Percentiles rank a stretch among this genome's conserved stretches.
phyloP scores from a whole-genome alignment of 306 rosid species.

The Cicer arietinum region DNA sequence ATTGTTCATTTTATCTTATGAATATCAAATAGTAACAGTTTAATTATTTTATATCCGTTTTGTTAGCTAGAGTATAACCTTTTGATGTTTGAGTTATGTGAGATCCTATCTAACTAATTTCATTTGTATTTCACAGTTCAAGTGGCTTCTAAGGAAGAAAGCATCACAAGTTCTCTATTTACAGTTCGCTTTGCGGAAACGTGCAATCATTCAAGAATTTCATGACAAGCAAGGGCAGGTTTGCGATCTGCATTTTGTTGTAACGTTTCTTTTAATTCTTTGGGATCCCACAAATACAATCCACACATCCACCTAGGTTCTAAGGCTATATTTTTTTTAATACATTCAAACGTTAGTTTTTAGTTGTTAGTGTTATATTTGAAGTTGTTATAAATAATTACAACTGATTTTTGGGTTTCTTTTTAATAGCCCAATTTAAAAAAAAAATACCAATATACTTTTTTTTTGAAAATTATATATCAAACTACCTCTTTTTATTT shows the following conservation, averaged over 20 bases:
- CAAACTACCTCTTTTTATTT: too few species aligned
- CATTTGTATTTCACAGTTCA: constrained; percentile 64
- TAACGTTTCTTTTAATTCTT: constrained; percentile 16
- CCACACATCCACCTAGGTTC: constrained; percentile 21
- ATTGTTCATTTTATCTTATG: constrained; percentile 8
- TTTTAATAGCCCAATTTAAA: too few species aligned
- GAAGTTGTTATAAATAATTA: too few species aligned
- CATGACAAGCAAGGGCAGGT: constrained; percentile 94
- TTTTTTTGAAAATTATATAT: too few species aligned
- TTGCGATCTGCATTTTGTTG: constrained; percentile 38
- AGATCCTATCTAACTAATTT: constrained; percentile 32
- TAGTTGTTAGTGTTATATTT: too few species aligned
- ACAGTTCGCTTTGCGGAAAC: constrained; percentile 89
- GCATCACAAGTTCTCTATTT: constrained; percentile 91
- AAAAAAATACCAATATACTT: too few species aligned
- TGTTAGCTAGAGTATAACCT: background rate
- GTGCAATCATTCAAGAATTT: constrained; percentile 78
- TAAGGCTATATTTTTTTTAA: background rate
- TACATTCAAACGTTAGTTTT: too few species aligned
- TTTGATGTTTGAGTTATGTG: constrained; percentile 28
- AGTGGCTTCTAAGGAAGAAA: constrained; percentile 80
- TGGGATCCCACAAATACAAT: background rate
- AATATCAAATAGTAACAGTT: background rate
- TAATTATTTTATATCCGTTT: constrained; percentile 1
- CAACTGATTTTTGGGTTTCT: too few species aligned